Base-by-base conservation (phyloP, 177 flowering plant species). In the Vitis hybrid region DNA sequence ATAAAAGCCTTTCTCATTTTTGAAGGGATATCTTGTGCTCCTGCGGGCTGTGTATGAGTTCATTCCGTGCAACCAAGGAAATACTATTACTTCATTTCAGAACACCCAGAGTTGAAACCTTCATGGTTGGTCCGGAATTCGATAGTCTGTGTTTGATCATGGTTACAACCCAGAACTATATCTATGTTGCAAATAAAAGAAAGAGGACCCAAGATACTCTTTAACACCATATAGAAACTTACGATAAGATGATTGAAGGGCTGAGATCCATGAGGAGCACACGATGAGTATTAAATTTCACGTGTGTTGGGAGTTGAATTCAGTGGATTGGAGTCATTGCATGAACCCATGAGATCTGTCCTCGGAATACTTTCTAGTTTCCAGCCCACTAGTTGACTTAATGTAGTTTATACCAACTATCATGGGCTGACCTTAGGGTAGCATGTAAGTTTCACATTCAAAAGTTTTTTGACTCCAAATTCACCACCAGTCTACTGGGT, bases 231-330 rank as follows among this genome's bases (percentile, higher is more conserved):
- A 3, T 28, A 28, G 31, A 28, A 28, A 28, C 31, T 28, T 28
- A 28, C 31, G 31, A 28, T 28, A 28, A 28, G 31, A 28, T 5
- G 7, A 55, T 2, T 55, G 8, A 14, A 55, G 58, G 6, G 17
- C 18, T 12, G 58, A 55, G 58, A 55, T 55, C n/a, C 58, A 55
- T 55, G 18, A 14, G 15, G 20, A 9, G 57, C 74, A 57, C 74
- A 53, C 64, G 74, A 38, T 31, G 49, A 49, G 74, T 64, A 71
- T 44, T 71, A 9, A 71, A 65, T 64, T 2, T 50, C 63, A 71
- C 28, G 28, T 24, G 28, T 24, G 28, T 24, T 3, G 28, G 28
- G 28, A 24, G 28, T 24, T 24, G 28, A 24, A 24, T 24, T 65
- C 4, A 65, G 64, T 17, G 55, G 47, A 22, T 17, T 10, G 17